Percentiles rank a stretch among this genome's conserved stretches.
Evolutionary conservation across 176 grass and related monocot genomes (phyloP).

Genomic region (Triticum urartu): DNA sequence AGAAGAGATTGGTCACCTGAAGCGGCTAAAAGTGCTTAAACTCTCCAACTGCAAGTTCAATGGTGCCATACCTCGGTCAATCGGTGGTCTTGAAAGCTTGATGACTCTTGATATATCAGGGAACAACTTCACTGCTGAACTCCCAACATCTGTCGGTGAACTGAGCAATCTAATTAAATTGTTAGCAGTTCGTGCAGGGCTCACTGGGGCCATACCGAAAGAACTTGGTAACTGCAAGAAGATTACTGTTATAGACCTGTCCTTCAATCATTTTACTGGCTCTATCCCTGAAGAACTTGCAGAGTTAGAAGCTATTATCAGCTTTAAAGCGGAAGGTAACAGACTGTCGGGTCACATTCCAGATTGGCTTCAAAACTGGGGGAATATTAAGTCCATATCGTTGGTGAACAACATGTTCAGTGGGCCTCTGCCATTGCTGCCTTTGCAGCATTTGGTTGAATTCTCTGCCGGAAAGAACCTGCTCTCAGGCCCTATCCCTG

Average conservation of each 20-base stretch:
- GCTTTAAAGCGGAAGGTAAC: slow-evolving; percentile 62
- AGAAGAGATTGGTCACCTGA: slow-evolving; percentile 64
- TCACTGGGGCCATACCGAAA: slow-evolving; percentile 62
- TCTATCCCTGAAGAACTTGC: slow-evolving; percentile 57
- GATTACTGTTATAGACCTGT: slow-evolving; percentile 44
- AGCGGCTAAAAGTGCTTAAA: slow-evolving; percentile 46
- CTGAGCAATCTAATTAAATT: slow-evolving; percentile 46
- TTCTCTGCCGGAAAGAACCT: slow-evolving; percentile 65
- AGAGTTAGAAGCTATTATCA: slow-evolving; percentile 44
- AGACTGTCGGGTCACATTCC: slow-evolving; percentile 57
- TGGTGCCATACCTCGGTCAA: slow-evolving; percentile 57
- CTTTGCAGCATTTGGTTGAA: slow-evolving; percentile 37
- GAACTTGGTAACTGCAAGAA: slow-evolving; percentile 73
- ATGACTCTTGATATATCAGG: slow-evolving; percentile 54
- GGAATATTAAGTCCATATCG: slow-evolving; percentile 22
- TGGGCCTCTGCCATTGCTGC: slow-evolving; percentile 46
- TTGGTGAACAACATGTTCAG: slow-evolving; percentile 49
- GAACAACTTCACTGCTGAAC: slow-evolving; percentile 56
- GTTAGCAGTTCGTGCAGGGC: slow-evolving; percentile 40
- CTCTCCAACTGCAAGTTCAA: slow-evolving; percentile 52
- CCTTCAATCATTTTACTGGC: slow-evolving; percentile 61
- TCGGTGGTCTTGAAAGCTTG: slow-evolving; percentile 59
- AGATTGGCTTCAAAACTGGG: slow-evolving; percentile 71
- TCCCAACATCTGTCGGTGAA: slow-evolving; percentile 59
- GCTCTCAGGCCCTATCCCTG: slow-evolving; percentile 51